phyloP scores from a whole-genome alignment of 2,329 filamentous ascomycete genomes.

The Pseudonectria foliicola region DNA sequence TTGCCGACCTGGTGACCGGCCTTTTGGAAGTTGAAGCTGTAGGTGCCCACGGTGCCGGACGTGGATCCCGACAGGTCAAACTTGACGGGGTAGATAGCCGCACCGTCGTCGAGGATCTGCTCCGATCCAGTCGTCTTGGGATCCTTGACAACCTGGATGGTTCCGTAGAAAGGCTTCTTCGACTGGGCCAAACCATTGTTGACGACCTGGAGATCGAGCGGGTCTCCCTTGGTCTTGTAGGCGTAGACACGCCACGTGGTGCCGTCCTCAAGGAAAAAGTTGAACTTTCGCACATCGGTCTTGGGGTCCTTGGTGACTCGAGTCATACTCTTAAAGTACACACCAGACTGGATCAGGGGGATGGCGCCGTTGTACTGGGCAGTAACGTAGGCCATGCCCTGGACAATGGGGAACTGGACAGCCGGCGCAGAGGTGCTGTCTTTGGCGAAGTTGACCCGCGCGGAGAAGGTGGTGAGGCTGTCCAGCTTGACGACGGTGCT shows the following conservation, averaged over 20 bases:
- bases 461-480: slow-evolving; percentile 50
- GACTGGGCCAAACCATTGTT: slow-evolving; percentile 61
- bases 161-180: slow-evolving; percentile 62
- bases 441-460: slow-evolving; percentile 60
- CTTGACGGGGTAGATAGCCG: slow-evolving; percentile 65
- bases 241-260: slow-evolving; percentile 77
- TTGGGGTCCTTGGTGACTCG: slow-evolving; percentile 50
- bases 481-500: slow-evolving; percentile 50
- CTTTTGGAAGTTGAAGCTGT: slow-evolving; percentile 68
- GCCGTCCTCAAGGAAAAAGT: slow-evolving; percentile 62
- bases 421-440: slow-evolving; percentile 45
- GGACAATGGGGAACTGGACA: slow-evolving; percentile 74
- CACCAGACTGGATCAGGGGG: slow-evolving; percentile 65
- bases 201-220: slow-evolving; percentile 60
- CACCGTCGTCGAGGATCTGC: slow-evolving; percentile 64
- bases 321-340: slow-evolving; percentile 66
- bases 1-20: slow-evolving; percentile 52
- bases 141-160: slow-evolving; percentile 78
- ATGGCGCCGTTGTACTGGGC: slow-evolving; percentile 63
- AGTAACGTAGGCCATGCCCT: slow-evolving; percentile 86
- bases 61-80: slow-evolving; percentile 58
- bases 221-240: slow-evolving; percentile 48
- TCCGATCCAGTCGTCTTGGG: slow-evolving; percentile 51
- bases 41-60: slow-evolving; percentile 55
- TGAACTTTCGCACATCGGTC: slow-evolving; percentile 67